These are phyloP conservation scores for Mycena capillaripes DNA, from an alignment of 768 basidiomycete genomes.

Conservation along the genomic window DNA sequence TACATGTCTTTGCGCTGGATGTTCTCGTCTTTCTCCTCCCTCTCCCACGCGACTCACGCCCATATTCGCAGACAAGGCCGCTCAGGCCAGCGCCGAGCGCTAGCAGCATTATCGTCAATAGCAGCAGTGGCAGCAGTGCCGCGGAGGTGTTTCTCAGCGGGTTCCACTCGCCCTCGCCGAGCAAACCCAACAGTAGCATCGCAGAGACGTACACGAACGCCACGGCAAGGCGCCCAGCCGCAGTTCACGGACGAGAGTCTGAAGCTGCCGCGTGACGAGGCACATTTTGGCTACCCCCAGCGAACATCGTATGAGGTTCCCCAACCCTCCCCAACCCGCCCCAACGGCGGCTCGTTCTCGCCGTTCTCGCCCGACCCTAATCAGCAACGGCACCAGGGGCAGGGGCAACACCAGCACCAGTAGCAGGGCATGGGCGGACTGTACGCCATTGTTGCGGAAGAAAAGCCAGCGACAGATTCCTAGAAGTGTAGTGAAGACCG, in stretches of 20 bases:
- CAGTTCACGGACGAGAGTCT: conserved; percentile 42
- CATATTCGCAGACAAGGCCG: conserved; percentile 90
- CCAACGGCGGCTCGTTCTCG: too few relatives aligned
- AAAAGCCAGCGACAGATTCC: too few relatives aligned
- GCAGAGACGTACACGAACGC: conserved; percentile 2
- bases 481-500: too few relatives aligned
- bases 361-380: conserved; percentile 88
- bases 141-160: conserved; percentile 27
- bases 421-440: conserved; percentile 10
- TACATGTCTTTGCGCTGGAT: too few relatives aligned
- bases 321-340: too few relatives aligned
- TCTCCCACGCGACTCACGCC: too few relatives aligned
- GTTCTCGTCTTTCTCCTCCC: too few relatives aligned
- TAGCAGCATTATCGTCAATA: background rate
- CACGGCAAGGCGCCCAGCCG: conserved; percentile 43
- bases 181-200: conserved; percentile 21
- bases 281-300: conserved; percentile 29
- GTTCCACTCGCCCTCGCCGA: conserved; percentile 40
- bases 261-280: conserved; percentile 32
- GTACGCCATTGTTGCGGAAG: too few relatives aligned
- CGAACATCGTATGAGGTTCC: conserved; percentile 29
- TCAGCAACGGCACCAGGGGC: too few relatives aligned
- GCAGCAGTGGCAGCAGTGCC: conserved; percentile 12
- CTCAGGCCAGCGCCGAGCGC: conserved; percentile 64
- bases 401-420: conserved; percentile 41